Percentiles rank a stretch among this genome's conserved stretches.
Conservation (phyloP, 2,329 filamentous ascomycete species). For the Plectosphaerella plurivora region DNA sequence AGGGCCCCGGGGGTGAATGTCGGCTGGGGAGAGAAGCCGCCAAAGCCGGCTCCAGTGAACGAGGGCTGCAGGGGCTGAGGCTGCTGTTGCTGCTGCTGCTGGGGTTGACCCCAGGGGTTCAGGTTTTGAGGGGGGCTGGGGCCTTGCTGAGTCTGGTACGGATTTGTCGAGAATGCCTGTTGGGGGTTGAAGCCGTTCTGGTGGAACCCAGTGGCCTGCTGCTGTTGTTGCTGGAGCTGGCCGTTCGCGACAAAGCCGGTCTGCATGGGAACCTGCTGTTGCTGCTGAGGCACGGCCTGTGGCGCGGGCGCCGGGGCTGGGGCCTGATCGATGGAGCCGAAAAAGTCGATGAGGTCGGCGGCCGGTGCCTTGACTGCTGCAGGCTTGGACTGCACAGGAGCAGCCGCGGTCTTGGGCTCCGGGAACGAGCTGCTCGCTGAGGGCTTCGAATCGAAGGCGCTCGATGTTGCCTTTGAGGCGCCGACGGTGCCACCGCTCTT, state of each 20-base stretch:
- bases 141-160: slow-evolving; percentile 33
- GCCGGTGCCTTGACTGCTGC: slow-evolving; percentile 57
- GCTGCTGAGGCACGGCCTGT: slow-evolving; percentile 28
- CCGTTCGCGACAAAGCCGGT: slow-evolving; percentile 21
- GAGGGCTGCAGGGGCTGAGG: slow-evolving; percentile 40
- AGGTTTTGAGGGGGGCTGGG: slow-evolving; percentile 34
- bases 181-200: slow-evolving; percentile 36
- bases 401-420: slow-evolving; percentile 23
- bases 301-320: slow-evolving; percentile 52
- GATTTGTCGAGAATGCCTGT: slow-evolving; percentile 34
- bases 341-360: slow-evolving; percentile 88
- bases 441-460: slow-evolving; percentile 31
- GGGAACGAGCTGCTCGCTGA: slow-evolving; percentile 35
- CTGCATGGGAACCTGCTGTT: slow-evolving; percentile 19
- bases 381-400: slow-evolving; percentile 30
- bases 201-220: slow-evolving; percentile 23
- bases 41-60: slow-evolving; percentile 73
- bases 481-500: slow-evolving; percentile 39
- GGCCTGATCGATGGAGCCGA: slow-evolving; percentile 87
- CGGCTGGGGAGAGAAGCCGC: slow-evolving; percentile 69
- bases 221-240: slow-evolving; percentile 21
- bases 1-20: slow-evolving; percentile 50
- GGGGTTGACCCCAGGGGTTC: slow-evolving; percentile 24
- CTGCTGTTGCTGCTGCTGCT: slow-evolving; percentile 16
- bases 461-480: slow-evolving; percentile 24